Evolutionary conservation across 208 protist genomes (phyloP).

Genomic region (Crithidia mellificae): DNA sequence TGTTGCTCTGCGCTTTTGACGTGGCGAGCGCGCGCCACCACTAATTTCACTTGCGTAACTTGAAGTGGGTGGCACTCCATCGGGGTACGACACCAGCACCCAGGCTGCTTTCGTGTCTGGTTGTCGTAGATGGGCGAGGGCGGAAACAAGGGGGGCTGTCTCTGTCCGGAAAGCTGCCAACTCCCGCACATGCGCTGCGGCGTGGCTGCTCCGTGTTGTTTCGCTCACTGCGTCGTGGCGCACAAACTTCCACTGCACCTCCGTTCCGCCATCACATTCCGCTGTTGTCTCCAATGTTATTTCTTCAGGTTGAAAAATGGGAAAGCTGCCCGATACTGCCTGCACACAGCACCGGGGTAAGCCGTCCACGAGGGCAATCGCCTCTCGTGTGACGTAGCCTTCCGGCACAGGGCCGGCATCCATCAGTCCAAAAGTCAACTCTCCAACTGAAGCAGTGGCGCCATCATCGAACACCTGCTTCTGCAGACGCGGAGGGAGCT

Average conservation of each 20-base stretch:
- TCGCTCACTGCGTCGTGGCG: not conserved
- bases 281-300: too few relatives aligned
- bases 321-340: slow-evolving; percentile 24
- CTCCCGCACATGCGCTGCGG: not conserved
- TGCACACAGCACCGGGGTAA: slow-evolving; percentile 34
- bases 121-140: not conserved
- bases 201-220: not conserved
- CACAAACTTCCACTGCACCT: slow-evolving; percentile 3
- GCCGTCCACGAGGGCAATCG: slow-evolving; percentile 33
- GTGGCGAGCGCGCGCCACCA: not conserved
- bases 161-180: not conserved
- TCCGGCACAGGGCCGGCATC: slow-evolving; percentile 16
- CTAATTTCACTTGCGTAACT: not conserved
- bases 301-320: slow-evolving; percentile 6
- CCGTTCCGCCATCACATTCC: too few relatives aligned
- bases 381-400: slow-evolving; percentile 15
- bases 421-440: not conserved
- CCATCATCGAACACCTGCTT: slow-evolving; percentile 13
- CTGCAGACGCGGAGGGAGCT: slow-evolving; percentile 3
- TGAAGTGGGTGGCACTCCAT: not conserved
- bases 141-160: too few relatives aligned
- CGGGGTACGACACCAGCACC: not conserved
- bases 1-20: not conserved
- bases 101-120: not conserved
- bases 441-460: slow-evolving; percentile 4